Evolutionary conservation across 73 alveolate genomes (phyloP).

Genomic region (Paramecium octaurelia): DNA sequence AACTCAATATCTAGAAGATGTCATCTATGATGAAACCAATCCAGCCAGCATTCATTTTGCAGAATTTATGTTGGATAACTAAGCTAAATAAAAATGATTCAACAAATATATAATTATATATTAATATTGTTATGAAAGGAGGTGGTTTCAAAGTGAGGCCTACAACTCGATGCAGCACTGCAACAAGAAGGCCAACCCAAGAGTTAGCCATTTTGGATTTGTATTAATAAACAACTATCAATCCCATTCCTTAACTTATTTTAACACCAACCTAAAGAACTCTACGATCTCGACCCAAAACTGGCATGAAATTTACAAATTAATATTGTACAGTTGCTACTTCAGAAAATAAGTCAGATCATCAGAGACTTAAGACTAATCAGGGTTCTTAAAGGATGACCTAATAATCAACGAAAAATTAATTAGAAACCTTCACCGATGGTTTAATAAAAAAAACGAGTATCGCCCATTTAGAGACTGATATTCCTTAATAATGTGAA

Average conservation of each 20-base stretch:
- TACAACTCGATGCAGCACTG: neutral
- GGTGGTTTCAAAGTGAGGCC: neutral
- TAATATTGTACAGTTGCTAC: neutral
- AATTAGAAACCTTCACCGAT: neutral
- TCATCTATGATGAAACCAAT: neutral
- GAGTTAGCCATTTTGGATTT: neutral
- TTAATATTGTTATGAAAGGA: neutral
- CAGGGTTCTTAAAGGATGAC: neutral
- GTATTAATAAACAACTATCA: neutral
- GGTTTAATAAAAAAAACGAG: neutral
- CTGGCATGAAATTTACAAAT: neutral
- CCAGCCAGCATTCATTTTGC: neutral
- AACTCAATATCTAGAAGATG: neutral
- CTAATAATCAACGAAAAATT: neutral
- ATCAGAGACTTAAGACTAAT: neutral
- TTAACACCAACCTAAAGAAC: neutral
- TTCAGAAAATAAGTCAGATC: neutral
- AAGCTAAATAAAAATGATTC: neutral
- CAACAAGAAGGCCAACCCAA: neutral
- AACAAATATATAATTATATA: neutral
- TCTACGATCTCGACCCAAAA: neutral
- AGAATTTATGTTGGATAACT: neutral
- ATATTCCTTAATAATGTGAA: neutral
- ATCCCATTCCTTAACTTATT: neutral
- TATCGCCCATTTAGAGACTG: neutral